phyloP scores from a whole-genome alignment of 176 grass and related monocot genomes.

The Oryza meyeriana region DNA sequence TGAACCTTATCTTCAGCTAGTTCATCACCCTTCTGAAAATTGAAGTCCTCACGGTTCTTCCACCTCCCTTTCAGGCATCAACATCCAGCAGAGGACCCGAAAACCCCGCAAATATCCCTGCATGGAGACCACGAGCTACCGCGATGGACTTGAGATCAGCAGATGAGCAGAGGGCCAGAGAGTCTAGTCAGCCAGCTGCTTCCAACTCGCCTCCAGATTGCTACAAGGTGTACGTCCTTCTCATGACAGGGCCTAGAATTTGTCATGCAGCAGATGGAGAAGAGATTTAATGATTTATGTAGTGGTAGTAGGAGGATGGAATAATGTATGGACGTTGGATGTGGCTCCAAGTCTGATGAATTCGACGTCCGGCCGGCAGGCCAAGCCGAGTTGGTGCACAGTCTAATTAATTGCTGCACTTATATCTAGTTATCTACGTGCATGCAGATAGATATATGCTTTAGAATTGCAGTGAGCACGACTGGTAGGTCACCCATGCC shows the following conservation, averaged over 20 bases:
- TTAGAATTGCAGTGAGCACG: not conserved
- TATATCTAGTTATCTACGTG: not conserved
- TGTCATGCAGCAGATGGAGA: not conserved
- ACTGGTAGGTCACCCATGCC: not conserved
- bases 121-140: not conserved
- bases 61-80: conserved; percentile 21
- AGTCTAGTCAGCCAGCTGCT: conserved; percentile 14
- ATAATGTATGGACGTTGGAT: conserved; percentile 6
- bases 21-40: not conserved
- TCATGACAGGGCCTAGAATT: not conserved
- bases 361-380: not conserved
- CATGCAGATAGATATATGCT: conserved; percentile 5
- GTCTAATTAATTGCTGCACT: not conserved
- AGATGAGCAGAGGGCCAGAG: no score
- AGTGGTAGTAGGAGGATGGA: not conserved
- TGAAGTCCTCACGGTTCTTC: conserved; percentile 21
- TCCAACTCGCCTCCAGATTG: conserved; percentile 13
- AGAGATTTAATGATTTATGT: not conserved
- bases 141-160: not conserved
- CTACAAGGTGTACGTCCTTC: not conserved
- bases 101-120: not conserved
- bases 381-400: not conserved
- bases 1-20: not conserved
- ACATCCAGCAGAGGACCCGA: not conserved
- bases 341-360: not conserved